Evolutionary conservation across 2,329 filamentous ascomycete species (phyloP).

Genomic region (Aspergillus niger): DNA sequence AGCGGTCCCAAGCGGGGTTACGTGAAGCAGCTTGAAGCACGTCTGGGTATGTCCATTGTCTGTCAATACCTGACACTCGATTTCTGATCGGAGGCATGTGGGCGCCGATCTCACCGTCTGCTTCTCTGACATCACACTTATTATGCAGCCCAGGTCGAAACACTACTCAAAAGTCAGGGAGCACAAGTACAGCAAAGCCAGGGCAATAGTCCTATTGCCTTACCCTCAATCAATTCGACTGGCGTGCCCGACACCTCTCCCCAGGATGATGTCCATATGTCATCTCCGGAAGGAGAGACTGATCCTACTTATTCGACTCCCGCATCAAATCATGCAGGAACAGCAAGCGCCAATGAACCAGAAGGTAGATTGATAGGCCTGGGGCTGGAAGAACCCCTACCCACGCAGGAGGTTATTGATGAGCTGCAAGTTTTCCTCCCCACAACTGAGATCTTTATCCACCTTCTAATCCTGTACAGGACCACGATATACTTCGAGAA

Average conservation of each 20-base stretch:
- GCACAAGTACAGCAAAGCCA: constrained; percentile 36
- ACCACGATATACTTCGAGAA: constrained; percentile 89
- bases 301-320: constrained; percentile 21
- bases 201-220: constrained; percentile 24
- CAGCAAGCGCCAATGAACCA: constrained; percentile 46
- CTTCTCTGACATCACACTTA: constrained; percentile 16
- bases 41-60: constrained; percentile 68
- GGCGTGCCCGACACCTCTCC: constrained; percentile 27
- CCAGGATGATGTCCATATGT: constrained; percentile 23
- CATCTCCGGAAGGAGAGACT: constrained; percentile 29
- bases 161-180: constrained; percentile 79
- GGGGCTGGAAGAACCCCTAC: constrained; percentile 79
- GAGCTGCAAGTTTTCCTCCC: constrained; percentile 63
- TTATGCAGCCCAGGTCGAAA: constrained; percentile 82
- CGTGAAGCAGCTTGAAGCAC: constrained; percentile 89
- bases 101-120: background rate
- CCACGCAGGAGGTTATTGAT: constrained; percentile 77
- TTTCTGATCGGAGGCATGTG: background rate
- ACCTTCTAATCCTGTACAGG: constrained; percentile 45
- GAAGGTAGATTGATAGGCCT: constrained; percentile 85
- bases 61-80: background rate
- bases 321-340: background rate
- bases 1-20: constrained; percentile 93
- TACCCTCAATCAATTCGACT: constrained; percentile 33
- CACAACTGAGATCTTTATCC: background rate